Evolutionary conservation across 2,329 filamentous ascomycete species (phyloP), one percentile per base, ranked within the genome.

Genomic region (Bretziella fagacearum): DNA sequence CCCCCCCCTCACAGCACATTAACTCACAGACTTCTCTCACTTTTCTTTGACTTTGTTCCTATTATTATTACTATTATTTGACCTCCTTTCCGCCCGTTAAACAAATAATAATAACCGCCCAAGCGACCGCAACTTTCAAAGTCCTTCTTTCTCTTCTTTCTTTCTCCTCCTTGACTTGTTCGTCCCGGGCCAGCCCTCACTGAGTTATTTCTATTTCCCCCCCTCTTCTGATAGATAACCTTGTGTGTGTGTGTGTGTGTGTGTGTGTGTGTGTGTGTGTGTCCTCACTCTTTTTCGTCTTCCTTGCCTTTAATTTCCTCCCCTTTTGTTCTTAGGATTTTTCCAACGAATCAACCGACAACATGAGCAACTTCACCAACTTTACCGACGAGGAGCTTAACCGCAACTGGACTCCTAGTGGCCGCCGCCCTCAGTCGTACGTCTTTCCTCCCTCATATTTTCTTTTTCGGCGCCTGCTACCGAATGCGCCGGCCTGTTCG

Each of bases 361-460:
- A 56, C 52, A 57, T 63, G 56, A 37, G 11, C 17, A 43, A 29
- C 25, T 43, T 17, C 26, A 70, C 78, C 39, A 47, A 44, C 40
- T 51, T 36, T 35, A 50, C 51, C 54, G 79, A 84, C 65, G 72
- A 73, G 54, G 79, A 84, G 59, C 72, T 82, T 58, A 77, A 84
- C 59, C 73, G 73, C 58, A 78, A 84, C 65, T 89, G 81, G 82
- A 77, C 85, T 73, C 81, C 83, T 55, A 87, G 68, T 59, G 75
- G 73, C 59, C 72, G 72, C 58, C 81, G 84, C 54, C 84, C 84
- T 54, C 81, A 89, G 67, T 91, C 84, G 84, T 91, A 70, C 62
- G 84, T 76, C 76, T 81, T 52, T 52, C 46, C 11, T 23, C n/a
- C 10, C 30, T 33, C 6, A 33, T 41, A 25, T 4, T 23, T 7